Percentiles rank a stretch among this genome's conserved stretches.
These are phyloP conservation scores for Colletotrichum spaethianum DNA, from an alignment of 2,329 filamentous ascomycete genomes.

Conservation along the genomic window DNA sequence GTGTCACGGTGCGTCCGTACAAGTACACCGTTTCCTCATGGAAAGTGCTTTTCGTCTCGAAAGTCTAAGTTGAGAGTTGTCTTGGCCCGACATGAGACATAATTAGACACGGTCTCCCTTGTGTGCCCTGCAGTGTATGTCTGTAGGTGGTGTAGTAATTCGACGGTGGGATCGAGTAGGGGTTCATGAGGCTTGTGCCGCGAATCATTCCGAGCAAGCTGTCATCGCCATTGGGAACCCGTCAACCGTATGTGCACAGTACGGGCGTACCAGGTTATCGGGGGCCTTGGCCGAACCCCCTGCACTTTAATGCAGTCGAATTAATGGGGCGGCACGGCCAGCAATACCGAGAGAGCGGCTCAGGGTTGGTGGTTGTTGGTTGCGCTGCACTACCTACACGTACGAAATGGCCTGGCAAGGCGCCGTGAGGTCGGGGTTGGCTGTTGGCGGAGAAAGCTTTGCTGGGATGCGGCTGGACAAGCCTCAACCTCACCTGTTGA, in stretches of 20 bases:
- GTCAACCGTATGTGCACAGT: background rate
- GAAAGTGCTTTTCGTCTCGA: constrained; percentile 15
- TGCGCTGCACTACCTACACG: too few relatives aligned
- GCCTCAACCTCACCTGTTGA: constrained; percentile 3
- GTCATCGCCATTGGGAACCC: background rate
- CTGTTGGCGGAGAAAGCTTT: background rate
- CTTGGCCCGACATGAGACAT: constrained; percentile 18
- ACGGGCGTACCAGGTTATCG: background rate
- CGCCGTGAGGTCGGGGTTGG: background rate
- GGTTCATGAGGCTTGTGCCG: background rate
- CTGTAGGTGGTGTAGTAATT: background rate
- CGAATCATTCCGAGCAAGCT: background rate
- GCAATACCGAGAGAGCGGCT: constrained; percentile 32
- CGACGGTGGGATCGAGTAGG: background rate
- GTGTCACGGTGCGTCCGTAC: constrained; percentile 7
- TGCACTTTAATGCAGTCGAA: constrained; percentile 7
- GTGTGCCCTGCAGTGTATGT: constrained; percentile 16
- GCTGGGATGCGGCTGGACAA: background rate
- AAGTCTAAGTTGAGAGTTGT: constrained; percentile 18
- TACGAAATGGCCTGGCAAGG: constrained; percentile 8
- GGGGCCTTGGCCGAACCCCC: constrained; percentile 7
- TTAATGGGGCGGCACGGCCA: constrained; percentile 22
- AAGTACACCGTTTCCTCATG: constrained; percentile 5
- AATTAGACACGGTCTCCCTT: constrained; percentile 26
- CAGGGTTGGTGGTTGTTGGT: constrained; percentile 12